Base-by-base conservation (phyloP, 306 rosid genomes). In the Prinsepia uniflora region DNA sequence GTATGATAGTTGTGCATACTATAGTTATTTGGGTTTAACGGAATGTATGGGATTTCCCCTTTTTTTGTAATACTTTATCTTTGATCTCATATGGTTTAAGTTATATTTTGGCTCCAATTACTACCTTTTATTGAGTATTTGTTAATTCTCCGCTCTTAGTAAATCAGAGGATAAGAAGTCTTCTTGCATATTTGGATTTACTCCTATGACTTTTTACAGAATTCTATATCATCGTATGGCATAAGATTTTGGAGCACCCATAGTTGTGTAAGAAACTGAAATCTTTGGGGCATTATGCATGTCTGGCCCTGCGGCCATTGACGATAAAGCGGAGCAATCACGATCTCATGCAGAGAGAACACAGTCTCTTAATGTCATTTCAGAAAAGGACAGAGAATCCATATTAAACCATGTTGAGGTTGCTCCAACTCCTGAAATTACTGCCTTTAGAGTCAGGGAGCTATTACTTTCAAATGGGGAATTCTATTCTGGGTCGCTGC, bases 281-380 rank as follows among this genome's bases (percentile, higher is more conserved):
- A 73, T 72, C 83, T 82, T 83, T 82, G 75, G 80, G 74, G 71
- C 85, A 84, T 90, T 89, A 78, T 94, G 97, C 96, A 94, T 94
- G 99, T 94, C 99, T 94, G 87, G 87, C 96, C 88, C 83, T 77
- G 97, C 72, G 91, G 92, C 89, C 89, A 83, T 73, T 65, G 88
- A 61, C 81, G 92, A 61, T 74, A 83, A 68, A 49, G 80, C 74
- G 82, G 90, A 75, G 76, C 88, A 84, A 85, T 82, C 80, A 75
- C 77, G 67, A 79, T 55, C 84, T 68, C 73, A 52, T 82, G 81
- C 86, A 71, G 96, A 90, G 78, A 92, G 96, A 85, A 91, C 96
- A 70, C 76, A 82, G 54, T 91, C 97, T 78, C 88, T 94, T 81
- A 88, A 86, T 75, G 79, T 63, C 50, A 74, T 83, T 79, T 56